These are phyloP conservation scores for Pleurotus platypus DNA, from an alignment of 768 basidiomycete species.

Conservation along the genomic window DNA sequence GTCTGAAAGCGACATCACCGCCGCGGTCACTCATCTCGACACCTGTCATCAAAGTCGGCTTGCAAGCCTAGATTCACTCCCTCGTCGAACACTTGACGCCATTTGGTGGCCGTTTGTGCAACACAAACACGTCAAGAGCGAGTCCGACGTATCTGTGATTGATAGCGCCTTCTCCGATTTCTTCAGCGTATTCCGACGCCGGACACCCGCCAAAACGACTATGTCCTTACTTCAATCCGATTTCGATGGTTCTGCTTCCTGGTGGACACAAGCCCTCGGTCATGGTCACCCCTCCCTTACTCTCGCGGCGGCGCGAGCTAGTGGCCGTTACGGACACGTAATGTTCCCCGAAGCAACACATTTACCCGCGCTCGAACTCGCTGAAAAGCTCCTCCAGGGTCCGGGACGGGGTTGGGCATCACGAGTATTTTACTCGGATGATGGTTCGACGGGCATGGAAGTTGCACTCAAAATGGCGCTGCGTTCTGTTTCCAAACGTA, in stretches of 20 bases:
- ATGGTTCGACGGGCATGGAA: conserved; percentile 96
- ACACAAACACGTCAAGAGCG: conserved; percentile 66
- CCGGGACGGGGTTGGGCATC: conserved; percentile 91
- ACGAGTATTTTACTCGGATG: conserved; percentile 89
- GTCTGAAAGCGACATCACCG: conserved; percentile 34
- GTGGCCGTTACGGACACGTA: conserved; percentile 95
- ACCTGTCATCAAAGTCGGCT: conserved; percentile 60
- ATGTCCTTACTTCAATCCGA: conserved; percentile 51
- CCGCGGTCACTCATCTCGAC: conserved; percentile 58
- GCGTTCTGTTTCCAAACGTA: conserved; percentile 52
- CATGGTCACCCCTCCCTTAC: conserved; percentile 76
- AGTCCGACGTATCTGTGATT: conserved; percentile 81
- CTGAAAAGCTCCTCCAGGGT: conserved; percentile 75
- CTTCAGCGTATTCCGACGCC: conserved; percentile 65
- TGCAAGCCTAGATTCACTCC: conserved; percentile 74
- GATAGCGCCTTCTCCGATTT: conserved; percentile 88
- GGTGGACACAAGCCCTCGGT: conserved; percentile 96
- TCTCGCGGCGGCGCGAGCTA: conserved; percentile 83
- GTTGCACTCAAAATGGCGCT: conserved; percentile 98
- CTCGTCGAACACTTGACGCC: conserved; percentile 66
- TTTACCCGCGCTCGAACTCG: conserved; percentile 77
- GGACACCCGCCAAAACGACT: conserved; percentile 8
- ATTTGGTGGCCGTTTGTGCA: conserved; percentile 99
- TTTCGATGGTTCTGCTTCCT: conserved; percentile 91
- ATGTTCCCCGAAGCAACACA: conserved; percentile 92